A percentile compares a stretch with the other conserved stretches of the same genome.
phyloP scores from a whole-genome alignment of 179 eudicot species.

The Beta lomatogona region DNA sequence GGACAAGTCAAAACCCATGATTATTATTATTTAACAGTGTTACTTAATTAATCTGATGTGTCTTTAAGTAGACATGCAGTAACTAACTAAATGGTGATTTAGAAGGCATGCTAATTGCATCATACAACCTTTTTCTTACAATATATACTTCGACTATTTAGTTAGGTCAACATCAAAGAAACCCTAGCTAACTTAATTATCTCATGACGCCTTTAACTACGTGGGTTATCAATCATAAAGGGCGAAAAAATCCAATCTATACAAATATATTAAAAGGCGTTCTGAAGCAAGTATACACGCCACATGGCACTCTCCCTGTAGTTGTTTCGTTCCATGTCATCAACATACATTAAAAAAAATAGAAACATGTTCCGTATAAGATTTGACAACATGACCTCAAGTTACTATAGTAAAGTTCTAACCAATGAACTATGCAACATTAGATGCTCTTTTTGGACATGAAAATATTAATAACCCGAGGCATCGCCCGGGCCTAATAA shows the following conservation, averaged over 20 bases:
- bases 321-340: no score
- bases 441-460: no score
- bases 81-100: background rate
- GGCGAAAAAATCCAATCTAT: background rate
- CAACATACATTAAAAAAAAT: no score
- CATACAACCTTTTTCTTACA: background rate
- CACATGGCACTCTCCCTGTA: no score
- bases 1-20: background rate
- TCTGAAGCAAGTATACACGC: no score
- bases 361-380: no score
- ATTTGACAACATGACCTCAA: no score
- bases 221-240: background rate
- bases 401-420: no score
- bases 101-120: slow-evolving; percentile 12
- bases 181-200: background rate
- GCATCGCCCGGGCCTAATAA: no score
- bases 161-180: slow-evolving; percentile 1
- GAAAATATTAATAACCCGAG: no score
- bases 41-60: background rate
- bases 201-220: background rate
- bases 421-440: no score
- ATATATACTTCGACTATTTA: background rate
- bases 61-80: slow-evolving; percentile 12
- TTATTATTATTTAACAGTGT: background rate
- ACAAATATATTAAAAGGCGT: no score